Evolutionary conservation across 352 stramenopile species (phyloP).

Genomic region (Globisporangium cederbergense): DNA sequence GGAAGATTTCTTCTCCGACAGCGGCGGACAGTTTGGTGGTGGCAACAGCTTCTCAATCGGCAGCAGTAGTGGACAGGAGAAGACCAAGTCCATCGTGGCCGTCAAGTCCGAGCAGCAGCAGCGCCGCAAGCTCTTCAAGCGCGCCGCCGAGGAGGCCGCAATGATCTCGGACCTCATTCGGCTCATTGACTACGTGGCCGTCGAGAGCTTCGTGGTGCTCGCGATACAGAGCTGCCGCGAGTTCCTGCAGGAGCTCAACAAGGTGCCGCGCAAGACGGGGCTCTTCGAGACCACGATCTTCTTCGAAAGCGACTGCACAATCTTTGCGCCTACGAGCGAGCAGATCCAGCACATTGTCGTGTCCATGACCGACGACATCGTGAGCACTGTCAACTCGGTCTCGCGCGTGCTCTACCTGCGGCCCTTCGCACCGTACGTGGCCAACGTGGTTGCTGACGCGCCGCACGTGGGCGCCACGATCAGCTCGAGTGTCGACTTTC

Average conservation of each 20-base stretch:
- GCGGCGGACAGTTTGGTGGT: constrained; percentile 13
- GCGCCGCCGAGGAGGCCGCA: constrained; percentile 80
- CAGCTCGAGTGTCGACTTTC: constrained; percentile 65
- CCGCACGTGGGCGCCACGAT: constrained; percentile 80
- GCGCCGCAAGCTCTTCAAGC: constrained; percentile 73
- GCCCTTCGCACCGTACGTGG: constrained; percentile 80
- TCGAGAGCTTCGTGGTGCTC: constrained; percentile 89
- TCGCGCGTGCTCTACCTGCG: constrained; percentile 87
- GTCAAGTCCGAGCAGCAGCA: constrained; percentile 90
- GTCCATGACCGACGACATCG: constrained; percentile 86
- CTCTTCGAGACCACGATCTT: constrained; percentile 93
- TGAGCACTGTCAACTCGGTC: constrained; percentile 86
- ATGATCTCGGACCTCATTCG: constrained; percentile 94
- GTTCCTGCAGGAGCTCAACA: constrained; percentile 89
- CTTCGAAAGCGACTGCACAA: constrained; percentile 77
- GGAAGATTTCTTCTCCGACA: constrained; percentile 61
- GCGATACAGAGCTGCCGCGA: constrained; percentile 79
- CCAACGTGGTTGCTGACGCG: constrained; percentile 60
- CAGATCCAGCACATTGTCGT: constrained; percentile 90
- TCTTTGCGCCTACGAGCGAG: constrained; percentile 85
- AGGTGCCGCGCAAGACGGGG: constrained; percentile 84
- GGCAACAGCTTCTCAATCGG: constrained; percentile 1
- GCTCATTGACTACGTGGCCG: constrained; percentile 90
- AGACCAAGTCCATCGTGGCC: constrained; percentile 91
- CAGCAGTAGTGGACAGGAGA: constrained; percentile 45